phyloP scores from a whole-genome alignment of 2,329 filamentous ascomycete species.

The Fusarium gaditjirri region DNA sequence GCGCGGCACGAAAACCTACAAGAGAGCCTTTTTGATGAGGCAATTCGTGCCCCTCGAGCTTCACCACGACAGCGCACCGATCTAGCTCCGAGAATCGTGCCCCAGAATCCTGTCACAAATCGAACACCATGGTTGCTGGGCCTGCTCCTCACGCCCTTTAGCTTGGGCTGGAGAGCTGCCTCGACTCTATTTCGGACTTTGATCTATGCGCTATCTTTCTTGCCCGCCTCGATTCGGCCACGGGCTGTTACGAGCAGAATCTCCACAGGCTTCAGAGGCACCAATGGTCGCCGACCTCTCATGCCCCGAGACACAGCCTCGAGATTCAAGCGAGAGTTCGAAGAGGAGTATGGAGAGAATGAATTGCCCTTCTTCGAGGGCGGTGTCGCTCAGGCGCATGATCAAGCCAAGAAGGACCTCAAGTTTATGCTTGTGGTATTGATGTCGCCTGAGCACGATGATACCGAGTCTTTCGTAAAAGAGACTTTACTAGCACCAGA shows the following conservation, averaged over 20 bases:
- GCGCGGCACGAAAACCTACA: slow-evolving; percentile 79
- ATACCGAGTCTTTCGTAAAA: slow-evolving; percentile 82
- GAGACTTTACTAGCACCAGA: slow-evolving; percentile 83
- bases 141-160: slow-evolving; percentile 84
- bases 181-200: slow-evolving; percentile 77
- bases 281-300: slow-evolving; percentile 77
- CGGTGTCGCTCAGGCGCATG: slow-evolving; percentile 91
- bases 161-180: slow-evolving; percentile 77
- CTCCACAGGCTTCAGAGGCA: slow-evolving; percentile 64
- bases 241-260: slow-evolving; percentile 65
- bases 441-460: slow-evolving; percentile 92
- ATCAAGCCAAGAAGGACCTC: slow-evolving; percentile 88
- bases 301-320: slow-evolving; percentile 89
- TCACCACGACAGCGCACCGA: slow-evolving; percentile 57
- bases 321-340: slow-evolving; percentile 90
- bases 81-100: slow-evolving; percentile 86
- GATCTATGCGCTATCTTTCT: slow-evolving; percentile 81
- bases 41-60: slow-evolving; percentile 35
- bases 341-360: slow-evolving; percentile 86
- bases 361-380: slow-evolving; percentile 84
- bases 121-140: slow-evolving; percentile 80
- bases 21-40: slow-evolving; percentile 61
- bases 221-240: slow-evolving; percentile 73
- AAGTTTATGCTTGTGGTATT: slow-evolving; percentile 92
- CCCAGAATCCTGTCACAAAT: slow-evolving; percentile 75